phyloP scores from a whole-genome alignment of 2,329 filamentous ascomycete species.

The Beauveria sp. region DNA sequence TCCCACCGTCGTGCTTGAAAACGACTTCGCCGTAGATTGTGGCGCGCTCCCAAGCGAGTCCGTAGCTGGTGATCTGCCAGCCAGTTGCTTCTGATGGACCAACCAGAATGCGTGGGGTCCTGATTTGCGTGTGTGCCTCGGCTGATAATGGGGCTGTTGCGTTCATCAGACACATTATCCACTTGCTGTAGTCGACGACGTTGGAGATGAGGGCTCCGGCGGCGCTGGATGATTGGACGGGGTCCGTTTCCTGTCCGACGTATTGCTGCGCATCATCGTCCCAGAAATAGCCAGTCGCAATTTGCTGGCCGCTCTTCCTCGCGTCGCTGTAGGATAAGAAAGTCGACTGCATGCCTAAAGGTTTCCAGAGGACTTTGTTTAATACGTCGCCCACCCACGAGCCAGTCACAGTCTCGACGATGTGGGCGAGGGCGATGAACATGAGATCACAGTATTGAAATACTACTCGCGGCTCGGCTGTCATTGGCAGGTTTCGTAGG shows the following conservation, averaged over 20 bases:
- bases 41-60: slow-evolving; percentile 13
- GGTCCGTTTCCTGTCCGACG: slow-evolving; percentile 17
- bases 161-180: slow-evolving; percentile 35
- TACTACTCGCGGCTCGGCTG: slow-evolving; percentile 28
- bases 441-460: slow-evolving; percentile 41
- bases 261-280: slow-evolving; percentile 12
- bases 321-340: not conserved
- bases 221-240: slow-evolving; percentile 21
- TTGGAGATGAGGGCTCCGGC: slow-evolving; percentile 31
- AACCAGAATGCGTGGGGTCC: not conserved
- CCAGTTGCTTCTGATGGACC: not conserved
- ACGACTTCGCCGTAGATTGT: slow-evolving; percentile 14
- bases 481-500: slow-evolving; percentile 33
- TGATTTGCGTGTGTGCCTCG: not conserved
- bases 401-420: slow-evolving; percentile 30
- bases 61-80: slow-evolving; percentile 13
- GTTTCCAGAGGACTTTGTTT: slow-evolving; percentile 25
- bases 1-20: slow-evolving; percentile 14
- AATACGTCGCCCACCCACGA: slow-evolving; percentile 28
- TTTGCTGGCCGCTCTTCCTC: not conserved
- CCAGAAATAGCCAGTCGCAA: not conserved
- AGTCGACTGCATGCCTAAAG: slow-evolving; percentile 19
- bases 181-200: slow-evolving; percentile 39
- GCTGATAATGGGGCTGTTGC: not conserved
- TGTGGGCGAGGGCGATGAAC: slow-evolving; percentile 31